These are phyloP conservation scores for Fusarium longipes DNA, from an alignment of 2,329 filamentous ascomycete genomes.

Conservation along the genomic window DNA sequence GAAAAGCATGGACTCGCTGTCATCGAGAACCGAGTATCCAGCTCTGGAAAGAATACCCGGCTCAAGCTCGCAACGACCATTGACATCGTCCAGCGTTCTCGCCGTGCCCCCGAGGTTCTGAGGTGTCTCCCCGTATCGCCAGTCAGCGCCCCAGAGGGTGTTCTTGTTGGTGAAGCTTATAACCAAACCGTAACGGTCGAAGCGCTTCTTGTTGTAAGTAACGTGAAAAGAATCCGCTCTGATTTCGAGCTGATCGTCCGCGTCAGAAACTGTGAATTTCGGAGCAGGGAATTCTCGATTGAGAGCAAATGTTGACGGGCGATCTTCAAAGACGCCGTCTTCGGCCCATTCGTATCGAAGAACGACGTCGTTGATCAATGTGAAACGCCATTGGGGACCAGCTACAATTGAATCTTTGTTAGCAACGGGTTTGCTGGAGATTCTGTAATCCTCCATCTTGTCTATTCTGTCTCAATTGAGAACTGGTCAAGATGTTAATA, in stretches of 20 bases:
- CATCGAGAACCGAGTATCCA: conserved; percentile 65
- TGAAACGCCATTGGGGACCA: conserved; percentile 65
- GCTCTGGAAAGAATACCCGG: conserved; percentile 62
- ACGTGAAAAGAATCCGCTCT: conserved; percentile 66
- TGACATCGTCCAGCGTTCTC: conserved; percentile 64
- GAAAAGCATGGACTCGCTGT: conserved; percentile 67
- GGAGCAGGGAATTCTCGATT: conserved; percentile 59
- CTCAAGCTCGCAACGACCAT: conserved; percentile 63
- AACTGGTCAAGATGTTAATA: background rate
- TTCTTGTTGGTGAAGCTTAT: conserved; percentile 57
- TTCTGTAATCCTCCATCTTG: conserved; percentile 39
- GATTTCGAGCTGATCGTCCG: conserved; percentile 62
- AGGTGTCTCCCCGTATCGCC: conserved; percentile 59
- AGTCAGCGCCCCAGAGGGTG: conserved; percentile 53
- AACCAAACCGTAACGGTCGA: conserved; percentile 62
- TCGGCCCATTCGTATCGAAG: conserved; percentile 71
- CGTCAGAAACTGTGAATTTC: conserved; percentile 60
- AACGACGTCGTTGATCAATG: conserved; percentile 65
- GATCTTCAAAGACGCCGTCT: conserved; percentile 70
- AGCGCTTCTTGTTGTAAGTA: conserved; percentile 67
- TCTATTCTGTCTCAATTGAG: background rate
- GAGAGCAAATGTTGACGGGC: conserved; percentile 70
- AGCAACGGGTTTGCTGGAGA: conserved; percentile 35
- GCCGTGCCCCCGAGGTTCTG: conserved; percentile 60
- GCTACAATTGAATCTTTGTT: conserved; percentile 31